Conservation (phyloP, 768 basidiomycete species). For the Inosperma sp. region DNA sequence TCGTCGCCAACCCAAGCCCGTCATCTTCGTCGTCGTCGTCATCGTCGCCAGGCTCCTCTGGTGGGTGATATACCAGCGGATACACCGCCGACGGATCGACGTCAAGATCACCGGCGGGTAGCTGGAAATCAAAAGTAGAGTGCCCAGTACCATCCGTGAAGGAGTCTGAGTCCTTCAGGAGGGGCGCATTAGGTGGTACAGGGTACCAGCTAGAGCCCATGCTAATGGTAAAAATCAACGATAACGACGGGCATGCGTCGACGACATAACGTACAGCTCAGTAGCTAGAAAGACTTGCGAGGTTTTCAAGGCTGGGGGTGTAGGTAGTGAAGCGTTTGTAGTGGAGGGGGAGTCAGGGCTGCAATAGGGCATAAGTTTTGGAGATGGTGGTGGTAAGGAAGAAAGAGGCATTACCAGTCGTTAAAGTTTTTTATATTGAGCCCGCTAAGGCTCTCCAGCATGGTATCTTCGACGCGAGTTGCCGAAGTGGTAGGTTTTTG, state of each 20-base stretch:
- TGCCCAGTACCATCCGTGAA: conserved; percentile 55
- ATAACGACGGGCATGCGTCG: conserved; percentile 1
- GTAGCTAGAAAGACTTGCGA: conserved; percentile 23
- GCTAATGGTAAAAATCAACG: conserved; percentile 13
- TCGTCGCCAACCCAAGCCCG: conserved; percentile 1
- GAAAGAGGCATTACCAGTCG: conserved; percentile 16
- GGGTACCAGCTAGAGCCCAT: conserved; percentile 17
- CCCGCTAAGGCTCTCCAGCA: conserved; percentile 26
- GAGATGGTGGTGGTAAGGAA: conserved; percentile 12
- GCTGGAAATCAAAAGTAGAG: conserved; percentile 49
- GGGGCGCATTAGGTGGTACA: conserved; percentile 40
- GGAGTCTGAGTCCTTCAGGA: conserved; percentile 52
- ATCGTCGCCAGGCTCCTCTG: conserved; percentile 12
- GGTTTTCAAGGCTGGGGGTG: conserved; percentile 24
- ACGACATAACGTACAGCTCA: conserved; percentile 8
- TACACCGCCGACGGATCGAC: conserved; percentile 15
- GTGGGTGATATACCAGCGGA: conserved; percentile 29
- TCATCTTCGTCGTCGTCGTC: conserved; percentile 7
- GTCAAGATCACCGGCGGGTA: conserved; percentile 34
- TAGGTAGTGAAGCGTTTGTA: conserved; percentile 23
- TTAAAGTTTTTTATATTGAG: conserved; percentile 28
- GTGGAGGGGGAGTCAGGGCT: conserved; percentile 24
- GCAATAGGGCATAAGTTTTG: conserved; percentile 12
- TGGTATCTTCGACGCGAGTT: conserved; percentile 18
- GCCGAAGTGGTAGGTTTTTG: conserved; percentile 12